Evolutionary conservation across 192 early-diverging fungal genomes (phyloP).

Genomic region (Thamnidium elegans): DNA sequence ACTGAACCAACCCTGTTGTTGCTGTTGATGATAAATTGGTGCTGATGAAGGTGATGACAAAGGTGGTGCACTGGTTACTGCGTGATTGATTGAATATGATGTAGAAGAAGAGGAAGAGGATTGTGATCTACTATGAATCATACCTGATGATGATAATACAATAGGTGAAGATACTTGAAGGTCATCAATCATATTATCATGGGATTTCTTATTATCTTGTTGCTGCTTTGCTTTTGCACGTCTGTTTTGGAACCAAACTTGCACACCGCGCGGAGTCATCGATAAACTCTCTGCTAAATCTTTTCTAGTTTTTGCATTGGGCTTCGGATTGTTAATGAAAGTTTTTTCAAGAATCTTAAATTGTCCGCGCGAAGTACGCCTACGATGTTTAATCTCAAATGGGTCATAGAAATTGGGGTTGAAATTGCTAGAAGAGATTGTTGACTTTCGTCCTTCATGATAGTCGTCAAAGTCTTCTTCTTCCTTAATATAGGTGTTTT

Average conservation of each 20-base stretch:
- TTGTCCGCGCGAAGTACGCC: constrained; percentile 70
- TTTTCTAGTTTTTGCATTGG: constrained; percentile 60
- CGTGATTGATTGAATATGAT: neutral
- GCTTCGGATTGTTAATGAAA: constrained; percentile 68
- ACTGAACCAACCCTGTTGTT: neutral
- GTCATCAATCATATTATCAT: neutral
- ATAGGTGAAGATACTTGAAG: constrained; percentile 8
- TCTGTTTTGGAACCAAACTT: constrained; percentile 86
- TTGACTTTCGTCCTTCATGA: constrained; percentile 18
- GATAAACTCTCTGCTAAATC: constrained; percentile 55
- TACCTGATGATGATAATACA: constrained; percentile 13
- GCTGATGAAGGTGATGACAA: neutral
- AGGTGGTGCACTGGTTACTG: neutral
- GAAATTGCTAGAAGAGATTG: constrained; percentile 36
- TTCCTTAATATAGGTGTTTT: neutral
- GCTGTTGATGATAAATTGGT: neutral
- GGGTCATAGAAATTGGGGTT: constrained; percentile 73
- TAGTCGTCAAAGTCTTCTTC: neutral
- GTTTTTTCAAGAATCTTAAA: constrained; percentile 67
- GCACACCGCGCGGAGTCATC: constrained; percentile 75
- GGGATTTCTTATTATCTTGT: constrained; percentile 6
- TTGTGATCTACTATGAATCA: constrained; percentile 8
- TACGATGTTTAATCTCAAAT: constrained; percentile 72
- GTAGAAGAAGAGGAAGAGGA: neutral
- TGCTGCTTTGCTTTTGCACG: constrained; percentile 68